Evolutionary conservation across 192 early-diverging fungal genomes (phyloP).

Genomic region (Glomus cerebriforme): DNA sequence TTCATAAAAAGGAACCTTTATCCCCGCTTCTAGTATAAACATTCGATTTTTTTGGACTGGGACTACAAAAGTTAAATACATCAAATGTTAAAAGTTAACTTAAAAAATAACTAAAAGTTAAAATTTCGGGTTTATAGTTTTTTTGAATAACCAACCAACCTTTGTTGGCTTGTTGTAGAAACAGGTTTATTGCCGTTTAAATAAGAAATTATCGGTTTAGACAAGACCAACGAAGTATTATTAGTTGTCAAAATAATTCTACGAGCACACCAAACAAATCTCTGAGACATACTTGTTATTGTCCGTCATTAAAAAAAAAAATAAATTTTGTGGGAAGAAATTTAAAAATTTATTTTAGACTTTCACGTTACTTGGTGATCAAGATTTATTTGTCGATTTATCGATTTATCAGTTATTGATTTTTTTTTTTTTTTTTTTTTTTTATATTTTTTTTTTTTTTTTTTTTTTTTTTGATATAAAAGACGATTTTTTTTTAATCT

Average conservation of each 20-base stretch:
- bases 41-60: conserved; percentile 51
- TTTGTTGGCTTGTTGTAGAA: conserved; percentile 16
- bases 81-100: not conserved
- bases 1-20: conserved; percentile 47
- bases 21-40: conserved; percentile 96
- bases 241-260: conserved; percentile 19
- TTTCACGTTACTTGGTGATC: too few species aligned
- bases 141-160: conserved; percentile 22
- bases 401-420: too few species aligned
- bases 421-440: too few species aligned
- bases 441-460: too few species aligned
- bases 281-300: conserved; percentile 7
- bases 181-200: not conserved
- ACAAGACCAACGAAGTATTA: conserved; percentile 7
- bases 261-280: not conserved
- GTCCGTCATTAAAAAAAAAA: not conserved
- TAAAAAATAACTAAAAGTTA: not conserved
- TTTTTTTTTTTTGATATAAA: too few species aligned
- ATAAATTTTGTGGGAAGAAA: not conserved
- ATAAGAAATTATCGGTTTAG: not conserved
- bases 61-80: not conserved
- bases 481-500: too few species aligned
- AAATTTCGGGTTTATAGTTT: not conserved
- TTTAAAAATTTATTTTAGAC: too few species aligned
- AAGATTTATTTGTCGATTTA: too few species aligned